These are phyloP conservation scores for Hibiscus tridactylites DNA, from an alignment of 345 rosid species.

Conservation along the genomic window DNA sequence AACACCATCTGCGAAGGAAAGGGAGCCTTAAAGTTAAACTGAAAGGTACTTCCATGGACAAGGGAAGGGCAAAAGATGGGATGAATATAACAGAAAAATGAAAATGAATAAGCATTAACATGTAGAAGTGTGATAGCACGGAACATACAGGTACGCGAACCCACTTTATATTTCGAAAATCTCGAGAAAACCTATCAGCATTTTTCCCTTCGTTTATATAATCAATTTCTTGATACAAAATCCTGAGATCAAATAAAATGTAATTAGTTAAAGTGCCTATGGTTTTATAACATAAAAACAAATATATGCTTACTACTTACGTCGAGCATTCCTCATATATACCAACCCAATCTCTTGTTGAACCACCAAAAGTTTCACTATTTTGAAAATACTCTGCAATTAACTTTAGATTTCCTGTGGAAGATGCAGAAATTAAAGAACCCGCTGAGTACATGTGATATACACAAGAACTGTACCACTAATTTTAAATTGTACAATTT, in stretches of 20 bases:
- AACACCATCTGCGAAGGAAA: constrained; percentile 57
- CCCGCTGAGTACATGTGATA: not conserved
- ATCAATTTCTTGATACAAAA: constrained; percentile 87
- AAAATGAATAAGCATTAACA: not conserved
- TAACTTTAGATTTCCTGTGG: constrained; percentile 71
- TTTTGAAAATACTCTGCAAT: constrained; percentile 86
- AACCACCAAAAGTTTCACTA: constrained; percentile 79
- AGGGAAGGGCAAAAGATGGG: not conserved
- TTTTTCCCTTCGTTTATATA: constrained; percentile 93
- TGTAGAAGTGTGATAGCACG: constrained; percentile 15
- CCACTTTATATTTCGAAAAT: constrained; percentile 90
- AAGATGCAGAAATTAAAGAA: constrained; percentile 3
- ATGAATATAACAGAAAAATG: not conserved
- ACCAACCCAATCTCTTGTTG: constrained; percentile 81
- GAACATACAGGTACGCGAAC: constrained; percentile 86
- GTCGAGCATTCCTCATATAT: constrained; percentile 78
- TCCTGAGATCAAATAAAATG: constrained; percentile 42
- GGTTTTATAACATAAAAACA: not conserved
- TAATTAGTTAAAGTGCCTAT: not conserved
- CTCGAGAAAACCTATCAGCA: constrained; percentile 81
- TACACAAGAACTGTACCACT: not conserved
- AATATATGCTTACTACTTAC: constrained; percentile 37
- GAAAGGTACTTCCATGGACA: not conserved
- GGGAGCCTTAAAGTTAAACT: not conserved
- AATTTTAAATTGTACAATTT: not conserved